Evolutionary conservation across 495 filamentous ascomycete genomes (phyloP), one percentile per base, ranked within the genome.

Genomic region (Amniculicola lignicola): DNA sequence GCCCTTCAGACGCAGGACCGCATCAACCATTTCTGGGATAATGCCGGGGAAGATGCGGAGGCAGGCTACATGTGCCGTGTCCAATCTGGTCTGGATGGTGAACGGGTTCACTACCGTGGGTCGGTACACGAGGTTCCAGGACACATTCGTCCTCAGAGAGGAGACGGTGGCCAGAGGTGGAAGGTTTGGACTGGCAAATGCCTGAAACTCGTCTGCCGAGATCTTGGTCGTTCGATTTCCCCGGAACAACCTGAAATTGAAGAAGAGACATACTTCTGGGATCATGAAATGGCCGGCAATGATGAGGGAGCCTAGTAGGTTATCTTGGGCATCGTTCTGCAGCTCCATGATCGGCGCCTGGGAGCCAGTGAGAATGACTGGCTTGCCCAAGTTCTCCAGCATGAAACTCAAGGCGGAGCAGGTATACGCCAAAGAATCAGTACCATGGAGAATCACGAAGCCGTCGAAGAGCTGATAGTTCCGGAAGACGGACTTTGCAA

Each of bases 201-300:
- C 93, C 15, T 83, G 80, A 67, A 95, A 96, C 33, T 87, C 83
- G 43, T 84, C 86, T 0, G 93, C 86, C 19, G 90, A 90, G 28
- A 92, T 80, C 70, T 98, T 98, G 51, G 89, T 95, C 2, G 85
- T 79, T 38, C 93, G 79, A 67, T 96, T 96, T 12, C 91, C 93
- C 12, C 93, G 83, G 69, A 87, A 95, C n/a, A 98, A 79, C 42
- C 79, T 87, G 72, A 94, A 86, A 69, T 93, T 88, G 77, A 98
- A 98, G 75, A 94, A 96, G 39, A 98, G 77, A 67, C 89, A 92
- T 25, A 98, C 91, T 68, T 98, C 93, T 0, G 93, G 91, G 58
- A 98, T 90, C 74, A 90, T 88, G 70, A 96, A 98, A 50, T 94
- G 93, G 40, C 91, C 92, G 5, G 93, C 93, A 54, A 98, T 88